phyloP scores from a whole-genome alignment of 106 monocot genomes.

The Dioscorea dumetorum region DNA sequence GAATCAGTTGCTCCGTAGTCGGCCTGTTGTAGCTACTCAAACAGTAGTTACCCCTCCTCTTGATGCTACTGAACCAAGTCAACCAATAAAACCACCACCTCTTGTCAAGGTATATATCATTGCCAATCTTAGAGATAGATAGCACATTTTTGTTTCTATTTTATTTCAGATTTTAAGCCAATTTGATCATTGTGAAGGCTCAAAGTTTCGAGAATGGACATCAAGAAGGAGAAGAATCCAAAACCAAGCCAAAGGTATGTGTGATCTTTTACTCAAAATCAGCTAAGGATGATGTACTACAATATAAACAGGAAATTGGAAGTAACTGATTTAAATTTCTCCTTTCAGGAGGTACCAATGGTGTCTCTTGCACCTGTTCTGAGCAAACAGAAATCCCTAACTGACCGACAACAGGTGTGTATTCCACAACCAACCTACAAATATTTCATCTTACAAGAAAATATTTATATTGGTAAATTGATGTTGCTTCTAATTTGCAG shows the following conservation, averaged over 20 bases:
- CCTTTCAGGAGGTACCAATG: constrained; percentile 33
- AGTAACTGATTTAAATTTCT: constrained; percentile 1
- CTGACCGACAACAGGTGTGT: constrained; percentile 77
- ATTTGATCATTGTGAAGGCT: constrained; percentile 7
- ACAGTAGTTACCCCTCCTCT: not conserved
- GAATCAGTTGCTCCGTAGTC: constrained; percentile 55
- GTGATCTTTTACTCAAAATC: not conserved
- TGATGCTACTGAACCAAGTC: constrained; percentile 12
- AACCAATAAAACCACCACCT: constrained; percentile 11
- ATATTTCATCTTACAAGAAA: not conserved
- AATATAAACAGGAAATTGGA: too few relatives aligned
- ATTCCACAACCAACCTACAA: not conserved
- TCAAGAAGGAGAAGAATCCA: constrained; percentile 20
- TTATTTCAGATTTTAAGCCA: not conserved
- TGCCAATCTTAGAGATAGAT: not conserved
- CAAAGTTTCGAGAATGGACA: constrained; percentile 52
- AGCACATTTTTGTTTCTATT: not conserved
- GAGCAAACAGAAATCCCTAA: constrained; percentile 78
- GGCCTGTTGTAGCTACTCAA: constrained; percentile 24
- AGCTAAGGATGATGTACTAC: too few relatives aligned
- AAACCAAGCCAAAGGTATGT: constrained; percentile 34
- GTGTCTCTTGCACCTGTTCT: constrained; percentile 30
- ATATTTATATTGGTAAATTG: too few relatives aligned
- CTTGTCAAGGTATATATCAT: constrained; percentile 30
- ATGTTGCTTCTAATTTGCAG: constrained; percentile 14